These are phyloP conservation scores for Rosellinia necatrix DNA, from an alignment of 2,329 filamentous ascomycete species.

Conservation along the genomic window DNA sequence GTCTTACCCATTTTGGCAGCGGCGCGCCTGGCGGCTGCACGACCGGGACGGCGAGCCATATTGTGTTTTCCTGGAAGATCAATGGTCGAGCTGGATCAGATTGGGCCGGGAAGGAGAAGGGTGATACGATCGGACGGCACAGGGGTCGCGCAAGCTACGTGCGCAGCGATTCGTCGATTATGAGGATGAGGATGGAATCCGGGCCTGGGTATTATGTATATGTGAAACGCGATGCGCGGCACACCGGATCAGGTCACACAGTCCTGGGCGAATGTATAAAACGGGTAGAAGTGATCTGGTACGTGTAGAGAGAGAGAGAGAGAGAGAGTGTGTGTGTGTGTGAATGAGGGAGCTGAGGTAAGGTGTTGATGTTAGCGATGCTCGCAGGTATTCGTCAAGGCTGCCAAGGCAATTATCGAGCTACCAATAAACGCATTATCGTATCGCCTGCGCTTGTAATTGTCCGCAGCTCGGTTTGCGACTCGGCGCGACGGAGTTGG, in stretches of 20 bases:
- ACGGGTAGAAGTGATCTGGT: too few relatives aligned
- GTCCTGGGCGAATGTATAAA: neutral
- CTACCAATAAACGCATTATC: neutral
- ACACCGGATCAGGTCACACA: neutral
- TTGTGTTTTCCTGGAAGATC: neutral
- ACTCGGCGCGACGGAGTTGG: neutral
- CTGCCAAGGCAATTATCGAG: too few relatives aligned
- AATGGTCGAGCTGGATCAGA: neutral
- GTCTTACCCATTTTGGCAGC: conserved; percentile 49
- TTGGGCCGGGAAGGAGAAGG: neutral
- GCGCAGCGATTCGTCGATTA: too few relatives aligned
- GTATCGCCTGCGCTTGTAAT: neutral
- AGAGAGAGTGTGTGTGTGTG: too few relatives aligned
- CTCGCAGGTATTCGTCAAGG: too few relatives aligned
- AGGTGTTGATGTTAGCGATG: too few relatives aligned
- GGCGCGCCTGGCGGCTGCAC: conserved; percentile 50
- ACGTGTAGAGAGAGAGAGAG: too few relatives aligned
- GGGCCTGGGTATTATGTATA: too few relatives aligned
- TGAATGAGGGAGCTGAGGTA: too few relatives aligned
- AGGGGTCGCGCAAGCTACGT: too few relatives aligned
- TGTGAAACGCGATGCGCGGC: neutral
- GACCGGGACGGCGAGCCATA: conserved; percentile 48
- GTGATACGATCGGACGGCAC: neutral
- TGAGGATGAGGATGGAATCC: too few relatives aligned
- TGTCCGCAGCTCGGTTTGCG: neutral